These are phyloP conservation scores for Saturnispora dispora DNA, from an alignment of 805 yeast genomes.

Conservation along the genomic window DNA sequence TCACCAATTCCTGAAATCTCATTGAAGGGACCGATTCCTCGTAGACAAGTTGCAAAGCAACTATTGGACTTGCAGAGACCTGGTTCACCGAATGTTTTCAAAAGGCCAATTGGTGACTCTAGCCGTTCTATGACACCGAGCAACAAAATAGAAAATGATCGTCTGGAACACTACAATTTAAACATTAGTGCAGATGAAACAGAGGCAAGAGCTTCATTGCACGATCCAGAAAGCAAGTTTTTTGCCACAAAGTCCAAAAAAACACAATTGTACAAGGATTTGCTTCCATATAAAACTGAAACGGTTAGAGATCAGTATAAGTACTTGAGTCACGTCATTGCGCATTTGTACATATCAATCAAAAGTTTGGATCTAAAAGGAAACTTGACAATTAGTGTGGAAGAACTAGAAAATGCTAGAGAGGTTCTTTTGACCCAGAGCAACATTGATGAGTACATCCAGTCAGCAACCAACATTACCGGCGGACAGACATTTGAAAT, in stretches of 20 bases:
- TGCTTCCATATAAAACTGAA: constrained; percentile 69
- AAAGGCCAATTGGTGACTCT: constrained; percentile 6
- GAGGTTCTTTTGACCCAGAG: constrained; percentile 20
- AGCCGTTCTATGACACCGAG: constrained; percentile 4
- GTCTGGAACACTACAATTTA: constrained; percentile 32
- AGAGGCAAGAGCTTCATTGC: constrained; percentile 19
- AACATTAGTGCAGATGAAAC: constrained; percentile 49
- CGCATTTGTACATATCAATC: constrained; percentile 71
- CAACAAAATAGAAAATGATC: constrained; percentile 14
- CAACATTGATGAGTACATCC: constrained; percentile 42
- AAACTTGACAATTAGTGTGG: constrained; percentile 52
- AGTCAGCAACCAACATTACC: constrained; percentile 34
- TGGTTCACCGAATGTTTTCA: constrained; percentile 1
- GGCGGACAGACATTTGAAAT: constrained; percentile 27
- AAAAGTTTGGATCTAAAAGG: constrained; percentile 70
- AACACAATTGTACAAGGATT: constrained; percentile 16
- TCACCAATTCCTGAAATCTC: constrained; percentile 12
- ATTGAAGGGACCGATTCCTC: constrained; percentile 8
- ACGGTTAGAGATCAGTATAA: constrained; percentile 56
- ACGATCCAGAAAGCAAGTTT: constrained; percentile 18
- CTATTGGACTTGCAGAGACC: background rate
- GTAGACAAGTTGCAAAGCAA: constrained; percentile 2
- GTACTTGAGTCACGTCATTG: constrained; percentile 70
- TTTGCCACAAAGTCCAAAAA: constrained; percentile 19
- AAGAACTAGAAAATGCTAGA: constrained; percentile 45